Percentiles rank a stretch among this genome's conserved stretches.
phyloP scores from a whole-genome alignment of 1,284 basidiomycete species.

The Athelia psychrophila region DNA sequence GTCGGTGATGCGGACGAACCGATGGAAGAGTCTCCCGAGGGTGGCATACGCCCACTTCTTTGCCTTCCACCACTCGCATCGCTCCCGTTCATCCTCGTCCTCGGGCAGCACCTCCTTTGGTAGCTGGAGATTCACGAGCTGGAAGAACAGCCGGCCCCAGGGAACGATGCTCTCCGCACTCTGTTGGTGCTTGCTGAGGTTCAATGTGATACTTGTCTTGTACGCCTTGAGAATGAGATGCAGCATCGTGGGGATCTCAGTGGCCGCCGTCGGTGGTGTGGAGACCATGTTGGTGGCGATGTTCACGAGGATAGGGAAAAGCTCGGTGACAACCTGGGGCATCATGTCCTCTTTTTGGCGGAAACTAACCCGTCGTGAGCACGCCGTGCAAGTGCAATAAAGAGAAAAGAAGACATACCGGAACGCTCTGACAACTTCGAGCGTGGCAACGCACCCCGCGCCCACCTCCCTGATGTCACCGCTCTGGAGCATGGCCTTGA shows the following conservation, averaged over 20 bases:
- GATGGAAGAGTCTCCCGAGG: slow-evolving; percentile 72
- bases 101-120: slow-evolving; percentile 64
- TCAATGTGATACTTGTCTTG: slow-evolving; percentile 72
- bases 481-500: slow-evolving; percentile 63
- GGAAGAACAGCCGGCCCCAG: slow-evolving; percentile 83
- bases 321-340: slow-evolving; percentile 52
- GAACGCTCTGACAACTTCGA: slow-evolving; percentile 77
- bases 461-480: slow-evolving; percentile 67
- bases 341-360: slow-evolving; percentile 60
- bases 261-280: slow-evolving; percentile 53
- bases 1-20: slow-evolving; percentile 34
- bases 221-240: slow-evolving; percentile 84
- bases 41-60: slow-evolving; percentile 88
- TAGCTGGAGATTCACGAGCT: slow-evolving; percentile 67
- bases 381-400: not conserved
- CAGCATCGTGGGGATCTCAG: slow-evolving; percentile 74
- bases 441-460: slow-evolving; percentile 72
- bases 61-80: slow-evolving; percentile 81
- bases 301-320: slow-evolving; percentile 72
- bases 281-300: slow-evolving; percentile 67
- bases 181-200: slow-evolving; percentile 74
- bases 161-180: slow-evolving; percentile 70
- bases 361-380: slow-evolving; percentile 42
- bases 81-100: slow-evolving; percentile 73
- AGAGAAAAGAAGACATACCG: slow-evolving; percentile 31